Evolutionary conservation across 257 asterid genomes (phyloP).

Genomic region (Nicotiana noctiflora): DNA sequence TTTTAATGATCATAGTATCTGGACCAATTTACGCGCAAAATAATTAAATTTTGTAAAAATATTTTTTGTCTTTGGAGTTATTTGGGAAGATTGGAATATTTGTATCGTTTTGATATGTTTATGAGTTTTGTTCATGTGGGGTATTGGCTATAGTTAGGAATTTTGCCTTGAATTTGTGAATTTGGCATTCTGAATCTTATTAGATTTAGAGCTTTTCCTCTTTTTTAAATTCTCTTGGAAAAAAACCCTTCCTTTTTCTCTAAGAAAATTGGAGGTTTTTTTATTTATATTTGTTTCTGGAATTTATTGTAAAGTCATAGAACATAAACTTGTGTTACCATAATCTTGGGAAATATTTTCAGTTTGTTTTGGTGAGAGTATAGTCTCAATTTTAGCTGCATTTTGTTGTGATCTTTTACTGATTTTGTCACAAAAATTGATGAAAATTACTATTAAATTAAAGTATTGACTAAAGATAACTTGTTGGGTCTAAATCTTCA

Average conservation of each 20-base stretch:
- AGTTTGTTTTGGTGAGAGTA: too few species aligned
- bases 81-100: background rate
- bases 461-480: too few species aligned
- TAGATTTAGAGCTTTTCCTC: background rate
- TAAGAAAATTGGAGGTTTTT: background rate
- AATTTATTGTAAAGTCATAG: background rate
- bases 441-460: too few species aligned
- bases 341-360: too few species aligned
- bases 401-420: background rate
- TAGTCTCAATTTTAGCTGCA: background rate
- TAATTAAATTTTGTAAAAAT: too few species aligned
- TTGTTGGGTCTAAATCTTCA: too few species aligned
- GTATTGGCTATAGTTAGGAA: background rate
- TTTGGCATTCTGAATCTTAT: background rate
- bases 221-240: background rate
- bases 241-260: background rate
- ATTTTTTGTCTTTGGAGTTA: background rate
- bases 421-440: background rate
- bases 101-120: background rate
- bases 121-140: background rate
- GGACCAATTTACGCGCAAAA: too few species aligned
- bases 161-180: background rate
- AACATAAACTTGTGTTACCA: background rate
- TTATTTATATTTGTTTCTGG: background rate
- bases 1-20: too few species aligned